These are phyloP conservation scores for Ustilago lituana DNA, from an alignment of 1,284 basidiomycete species.

Conservation along the genomic window DNA sequence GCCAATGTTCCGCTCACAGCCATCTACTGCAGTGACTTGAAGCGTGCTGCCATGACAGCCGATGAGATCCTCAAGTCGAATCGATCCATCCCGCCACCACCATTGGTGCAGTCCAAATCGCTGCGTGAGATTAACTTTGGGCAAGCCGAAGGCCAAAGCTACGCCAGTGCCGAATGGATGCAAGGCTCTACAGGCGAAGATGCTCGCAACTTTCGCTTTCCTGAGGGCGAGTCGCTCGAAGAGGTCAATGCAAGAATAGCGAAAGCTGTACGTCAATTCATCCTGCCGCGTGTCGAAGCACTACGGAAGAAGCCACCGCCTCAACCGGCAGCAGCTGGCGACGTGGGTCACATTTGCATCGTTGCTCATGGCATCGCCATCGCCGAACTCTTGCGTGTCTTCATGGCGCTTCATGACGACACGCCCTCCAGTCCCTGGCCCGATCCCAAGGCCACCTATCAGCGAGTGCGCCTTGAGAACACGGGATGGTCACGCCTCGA, in stretches of 20 bases:
- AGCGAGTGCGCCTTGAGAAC: conserved; percentile 69
- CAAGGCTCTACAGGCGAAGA: conserved; percentile 55
- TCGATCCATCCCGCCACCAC: conserved; percentile 71
- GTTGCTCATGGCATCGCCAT: conserved; percentile 85
- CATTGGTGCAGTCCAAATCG: conserved; percentile 70
- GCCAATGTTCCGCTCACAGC: conserved; percentile 73
- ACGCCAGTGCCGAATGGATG: conserved; percentile 62
- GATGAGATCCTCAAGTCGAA: conserved; percentile 71
- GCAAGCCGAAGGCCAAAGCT: conserved; percentile 76
- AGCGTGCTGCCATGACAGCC: conserved; percentile 80
- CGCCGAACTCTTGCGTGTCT: conserved; percentile 70
- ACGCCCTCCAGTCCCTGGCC: conserved; percentile 53
- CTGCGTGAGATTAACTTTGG: conserved; percentile 74
- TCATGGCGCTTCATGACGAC: conserved; percentile 53
- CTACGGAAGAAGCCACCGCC: conserved; percentile 33
- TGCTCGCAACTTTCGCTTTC: conserved; percentile 73
- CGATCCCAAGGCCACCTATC: conserved; percentile 66
- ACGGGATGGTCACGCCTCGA: conserved; percentile 70
- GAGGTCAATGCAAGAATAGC: conserved; percentile 76
- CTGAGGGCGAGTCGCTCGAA: conserved; percentile 77
- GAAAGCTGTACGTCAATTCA: conserved; percentile 72
- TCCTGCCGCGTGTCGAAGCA: conserved; percentile 73
- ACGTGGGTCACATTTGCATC: conserved; percentile 74
- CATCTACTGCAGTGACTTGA: conserved; percentile 82
- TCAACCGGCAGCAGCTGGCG: conserved; percentile 5